These are phyloP conservation scores for Prototheca stagnorum DNA, from an alignment of 163 green algal genomes.

Conservation along the genomic window DNA sequence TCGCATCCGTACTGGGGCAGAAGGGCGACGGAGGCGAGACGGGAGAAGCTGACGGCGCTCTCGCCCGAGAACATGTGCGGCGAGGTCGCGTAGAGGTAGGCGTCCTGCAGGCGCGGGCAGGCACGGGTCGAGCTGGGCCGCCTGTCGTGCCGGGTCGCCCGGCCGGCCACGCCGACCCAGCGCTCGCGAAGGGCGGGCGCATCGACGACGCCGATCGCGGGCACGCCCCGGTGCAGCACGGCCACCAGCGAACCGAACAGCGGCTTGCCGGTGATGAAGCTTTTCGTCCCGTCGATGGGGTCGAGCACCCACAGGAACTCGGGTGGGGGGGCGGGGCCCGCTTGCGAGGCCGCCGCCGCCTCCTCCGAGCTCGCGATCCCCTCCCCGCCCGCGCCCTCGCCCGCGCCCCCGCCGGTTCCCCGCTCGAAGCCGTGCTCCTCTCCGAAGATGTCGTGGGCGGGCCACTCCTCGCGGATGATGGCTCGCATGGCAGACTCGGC, in stretches of 20 bases:
- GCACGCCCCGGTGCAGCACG: conserved; percentile 64
- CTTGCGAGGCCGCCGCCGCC: conserved; percentile 5
- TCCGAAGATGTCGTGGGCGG: conserved; percentile 71
- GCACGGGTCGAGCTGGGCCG: conserved; percentile 32
- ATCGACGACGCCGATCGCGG: conserved; percentile 88
- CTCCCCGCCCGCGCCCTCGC: too few species aligned
- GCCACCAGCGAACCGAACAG: conserved; percentile 90
- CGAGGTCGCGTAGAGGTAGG: conserved; percentile 84
- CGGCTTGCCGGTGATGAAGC: conserved; percentile 96
- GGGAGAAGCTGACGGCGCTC: conserved; percentile 28
- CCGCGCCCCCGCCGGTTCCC: background rate
- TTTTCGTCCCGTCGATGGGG: conserved; percentile 95
- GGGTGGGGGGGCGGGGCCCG: conserved; percentile 1
- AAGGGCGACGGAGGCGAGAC: conserved; percentile 35
- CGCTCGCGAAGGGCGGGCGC: conserved; percentile 79
- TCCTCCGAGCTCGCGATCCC: background rate
- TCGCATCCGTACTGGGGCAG: conserved; percentile 64
- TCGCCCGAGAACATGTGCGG: conserved; percentile 81
- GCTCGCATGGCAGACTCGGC: conserved; percentile 53
- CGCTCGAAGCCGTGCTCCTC: conserved; percentile 54
- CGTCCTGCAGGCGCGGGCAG: conserved; percentile 35
- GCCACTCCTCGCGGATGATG: conserved; percentile 25
- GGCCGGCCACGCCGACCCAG: conserved; percentile 70
- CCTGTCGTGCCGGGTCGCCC: conserved; percentile 67
- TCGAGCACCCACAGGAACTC: conserved; percentile 78